Evolutionary conservation across 2,329 filamentous ascomycete genomes (phyloP).

Genomic region (Pseudopithomyces chartarum): DNA sequence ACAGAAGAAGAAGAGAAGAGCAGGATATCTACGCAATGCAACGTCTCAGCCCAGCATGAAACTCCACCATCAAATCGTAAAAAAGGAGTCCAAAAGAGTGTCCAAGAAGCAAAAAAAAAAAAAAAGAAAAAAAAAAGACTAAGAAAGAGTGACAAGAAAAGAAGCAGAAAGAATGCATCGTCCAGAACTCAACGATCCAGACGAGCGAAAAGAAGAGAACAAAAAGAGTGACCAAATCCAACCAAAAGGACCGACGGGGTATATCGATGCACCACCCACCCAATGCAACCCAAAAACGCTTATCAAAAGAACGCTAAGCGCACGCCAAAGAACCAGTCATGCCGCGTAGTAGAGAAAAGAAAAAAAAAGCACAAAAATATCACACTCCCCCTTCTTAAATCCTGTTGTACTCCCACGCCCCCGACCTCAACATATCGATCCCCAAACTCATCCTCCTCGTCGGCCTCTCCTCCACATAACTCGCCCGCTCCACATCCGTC

Average conservation of each 20-base stretch:
- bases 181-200: not conserved
- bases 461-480: not conserved
- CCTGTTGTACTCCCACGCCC: not conserved
- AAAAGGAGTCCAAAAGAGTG: not conserved
- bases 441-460: not conserved
- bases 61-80: not conserved
- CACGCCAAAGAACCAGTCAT: not conserved
- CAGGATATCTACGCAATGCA: not conserved
- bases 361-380: not conserved
- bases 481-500: slow-evolving; percentile 6
- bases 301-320: not conserved
- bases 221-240: not conserved
- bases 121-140: not conserved
- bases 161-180: not conserved
- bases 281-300: not conserved
- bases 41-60: not conserved
- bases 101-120: not conserved
- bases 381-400: not conserved
- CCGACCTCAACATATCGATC: not conserved
- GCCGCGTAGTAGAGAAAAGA: not conserved
- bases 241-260: not conserved
- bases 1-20: not conserved
- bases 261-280: not conserved
- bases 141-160: not conserved
- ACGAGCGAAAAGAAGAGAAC: not conserved